Evolutionary conservation across 129 eudicot genomes (phyloP).

Genomic region (Flaveria trinervia): DNA sequence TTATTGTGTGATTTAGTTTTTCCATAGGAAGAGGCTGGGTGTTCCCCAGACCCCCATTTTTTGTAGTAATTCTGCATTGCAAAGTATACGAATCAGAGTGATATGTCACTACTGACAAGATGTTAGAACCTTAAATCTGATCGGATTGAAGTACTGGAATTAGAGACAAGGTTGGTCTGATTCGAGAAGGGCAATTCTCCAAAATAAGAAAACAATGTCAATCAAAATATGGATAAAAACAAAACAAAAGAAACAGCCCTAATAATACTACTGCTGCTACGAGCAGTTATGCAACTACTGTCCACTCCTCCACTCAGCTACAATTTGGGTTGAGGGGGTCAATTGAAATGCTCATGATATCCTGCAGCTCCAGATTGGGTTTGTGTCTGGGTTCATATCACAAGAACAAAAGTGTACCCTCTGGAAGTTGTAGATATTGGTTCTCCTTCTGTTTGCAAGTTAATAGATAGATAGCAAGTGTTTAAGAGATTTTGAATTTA

Average conservation of each 20-base stretch:
- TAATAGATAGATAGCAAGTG: not conserved
- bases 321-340: no score
- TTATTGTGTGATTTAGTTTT: constrained; percentile 21
- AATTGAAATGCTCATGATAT: no score
- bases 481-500: constrained; percentile 25
- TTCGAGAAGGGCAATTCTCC: no score
- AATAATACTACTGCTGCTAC: no score
- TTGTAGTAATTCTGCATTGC: not conserved
- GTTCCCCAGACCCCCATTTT: not conserved
- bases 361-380: not conserved
- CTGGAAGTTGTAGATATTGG: constrained; percentile 16
- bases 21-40: constrained; percentile 12
- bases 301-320: no score
- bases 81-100: constrained; percentile 1
- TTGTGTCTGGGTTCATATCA: not conserved
- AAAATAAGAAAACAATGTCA: no score
- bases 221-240: no score
- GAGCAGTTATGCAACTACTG: no score
- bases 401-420: not conserved
- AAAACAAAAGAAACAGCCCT: no score
- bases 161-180: no score
- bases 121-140: no score
- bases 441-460: constrained; percentile 1
- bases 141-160: no score
- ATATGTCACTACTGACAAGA: constrained; percentile 2